A percentile compares a stretch with the other conserved stretches of the same genome.
phyloP scores from a whole-genome alignment of 371 early-diverging fungal species.

The Mucor circinelloides region DNA sequence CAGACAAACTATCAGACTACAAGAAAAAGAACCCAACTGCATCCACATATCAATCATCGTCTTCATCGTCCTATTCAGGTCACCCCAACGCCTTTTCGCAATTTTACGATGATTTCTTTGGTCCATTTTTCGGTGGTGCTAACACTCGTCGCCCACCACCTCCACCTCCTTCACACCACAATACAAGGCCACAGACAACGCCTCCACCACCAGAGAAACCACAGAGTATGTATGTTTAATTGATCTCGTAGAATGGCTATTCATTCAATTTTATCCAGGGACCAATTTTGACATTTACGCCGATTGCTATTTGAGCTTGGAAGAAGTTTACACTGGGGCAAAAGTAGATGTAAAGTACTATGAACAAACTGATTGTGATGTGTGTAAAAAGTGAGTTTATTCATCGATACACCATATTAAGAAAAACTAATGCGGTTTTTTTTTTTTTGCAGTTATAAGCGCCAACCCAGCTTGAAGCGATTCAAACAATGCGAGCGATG shows the following conservation, averaged over 20 bases:
- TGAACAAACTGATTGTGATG: not conserved
- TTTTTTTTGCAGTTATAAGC: not conserved
- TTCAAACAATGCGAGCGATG: not conserved
- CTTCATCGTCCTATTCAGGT: not conserved
- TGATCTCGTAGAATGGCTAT: not conserved
- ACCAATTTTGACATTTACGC: constrained; percentile 1
- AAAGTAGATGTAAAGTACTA: not conserved
- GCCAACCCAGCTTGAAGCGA: not conserved
- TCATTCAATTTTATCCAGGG: not conserved
- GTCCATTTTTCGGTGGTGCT: not conserved
- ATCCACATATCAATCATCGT: not conserved
- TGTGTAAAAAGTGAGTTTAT: constrained; percentile 2
- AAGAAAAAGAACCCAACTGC: not conserved
- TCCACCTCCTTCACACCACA: not conserved
- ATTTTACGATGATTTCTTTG: not conserved
- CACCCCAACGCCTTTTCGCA: not conserved
- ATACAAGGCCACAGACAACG: not conserved
- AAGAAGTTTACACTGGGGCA: not conserved
- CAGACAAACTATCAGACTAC: constrained; percentile 6
- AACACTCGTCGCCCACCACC: not conserved
- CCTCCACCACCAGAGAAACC: not conserved
- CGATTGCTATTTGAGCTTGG: not conserved
- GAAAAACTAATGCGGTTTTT: too few species aligned
- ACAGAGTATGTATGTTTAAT: not conserved
- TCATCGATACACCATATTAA: too few species aligned